Evolutionary conservation across 1,139 yeast genomes (phyloP).

Genomic region (Candida tetrigidarum): DNA sequence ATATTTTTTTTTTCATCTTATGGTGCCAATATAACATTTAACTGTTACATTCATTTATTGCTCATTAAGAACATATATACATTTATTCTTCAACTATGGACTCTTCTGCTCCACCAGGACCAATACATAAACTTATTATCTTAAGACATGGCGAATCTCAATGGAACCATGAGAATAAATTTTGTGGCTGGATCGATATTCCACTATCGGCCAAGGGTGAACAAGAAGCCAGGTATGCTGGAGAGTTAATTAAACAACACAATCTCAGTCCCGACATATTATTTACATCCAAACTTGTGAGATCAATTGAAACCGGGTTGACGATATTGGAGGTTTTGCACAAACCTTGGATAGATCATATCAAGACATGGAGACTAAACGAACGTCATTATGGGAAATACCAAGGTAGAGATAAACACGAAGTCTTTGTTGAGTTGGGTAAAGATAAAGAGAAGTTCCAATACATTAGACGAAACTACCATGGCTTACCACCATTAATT

Average conservation of each 20-base stretch:
- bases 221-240: constrained; percentile 65
- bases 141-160: constrained; percentile 80
- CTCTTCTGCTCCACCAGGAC: too few species aligned
- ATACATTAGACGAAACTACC: constrained; percentile 67
- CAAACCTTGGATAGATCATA: constrained; percentile 50
- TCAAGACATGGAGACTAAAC: constrained; percentile 70
- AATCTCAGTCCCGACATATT: constrained; percentile 54
- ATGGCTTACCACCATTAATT: constrained; percentile 68
- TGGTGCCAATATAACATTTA: not conserved
- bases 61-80: too few species aligned
- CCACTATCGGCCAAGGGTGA: constrained; percentile 63
- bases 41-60: too few species aligned
- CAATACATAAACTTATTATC: constrained; percentile 47
- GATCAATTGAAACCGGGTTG: constrained; percentile 70
- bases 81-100: too few species aligned
- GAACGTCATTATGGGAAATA: constrained; percentile 81
- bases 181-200: constrained; percentile 88
- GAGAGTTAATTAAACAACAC: constrained; percentile 47
- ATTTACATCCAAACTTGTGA: constrained; percentile 65
- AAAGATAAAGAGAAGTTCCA: constrained; percentile 55
- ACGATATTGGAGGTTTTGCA: constrained; percentile 55
- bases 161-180: constrained; percentile 70
- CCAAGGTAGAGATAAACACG: constrained; percentile 66
- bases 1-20: not conserved
- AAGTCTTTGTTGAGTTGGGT: constrained; percentile 58